Percentiles rank a stretch among this genome's conserved stretches.
These are phyloP conservation scores for Podospora didyma DNA, from an alignment of 495 filamentous ascomycete species.

Conservation along the genomic window DNA sequence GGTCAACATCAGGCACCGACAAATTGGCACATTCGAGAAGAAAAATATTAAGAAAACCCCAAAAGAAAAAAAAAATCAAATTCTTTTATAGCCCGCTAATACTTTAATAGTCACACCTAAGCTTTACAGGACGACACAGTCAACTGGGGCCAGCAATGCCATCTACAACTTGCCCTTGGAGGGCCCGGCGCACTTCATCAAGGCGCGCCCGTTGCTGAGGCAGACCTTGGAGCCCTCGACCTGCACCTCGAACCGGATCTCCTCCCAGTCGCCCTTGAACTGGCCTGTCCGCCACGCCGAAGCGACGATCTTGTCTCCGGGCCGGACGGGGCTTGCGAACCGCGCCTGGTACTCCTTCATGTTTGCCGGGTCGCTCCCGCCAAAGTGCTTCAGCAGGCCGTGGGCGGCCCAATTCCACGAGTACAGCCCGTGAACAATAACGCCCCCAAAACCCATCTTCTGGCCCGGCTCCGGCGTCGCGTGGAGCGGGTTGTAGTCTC, in stretches of 20 bases:
- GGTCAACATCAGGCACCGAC: too few species aligned
- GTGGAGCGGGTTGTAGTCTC: constrained; percentile 90
- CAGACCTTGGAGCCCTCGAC: constrained; percentile 71
- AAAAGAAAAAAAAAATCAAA: too few species aligned
- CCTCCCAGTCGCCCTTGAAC: constrained; percentile 68
- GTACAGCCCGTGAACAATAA: constrained; percentile 84
- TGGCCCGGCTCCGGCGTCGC: constrained; percentile 75
- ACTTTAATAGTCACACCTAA: not conserved
- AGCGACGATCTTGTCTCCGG: constrained; percentile 66
- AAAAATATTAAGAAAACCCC: too few species aligned
- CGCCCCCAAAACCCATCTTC: constrained; percentile 87
- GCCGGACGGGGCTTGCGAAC: constrained; percentile 78
- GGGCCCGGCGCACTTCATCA: constrained; percentile 60
- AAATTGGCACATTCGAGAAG: too few species aligned
- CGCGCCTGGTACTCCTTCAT: constrained; percentile 83
- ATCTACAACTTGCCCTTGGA: constrained; percentile 62
- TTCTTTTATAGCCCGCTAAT: too few species aligned
- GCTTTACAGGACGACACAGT: not conserved
- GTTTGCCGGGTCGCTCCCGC: constrained; percentile 71
- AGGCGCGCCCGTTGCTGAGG: constrained; percentile 76
- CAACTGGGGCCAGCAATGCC: not conserved
- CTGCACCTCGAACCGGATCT: constrained; percentile 71
- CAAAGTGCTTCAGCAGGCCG: constrained; percentile 65
- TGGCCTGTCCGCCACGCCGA: constrained; percentile 64
- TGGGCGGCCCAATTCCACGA: constrained; percentile 81